Evolutionary conservation across 1,139 yeast genomes (phyloP).

Genomic region (Kodamaea fungicola): DNA sequence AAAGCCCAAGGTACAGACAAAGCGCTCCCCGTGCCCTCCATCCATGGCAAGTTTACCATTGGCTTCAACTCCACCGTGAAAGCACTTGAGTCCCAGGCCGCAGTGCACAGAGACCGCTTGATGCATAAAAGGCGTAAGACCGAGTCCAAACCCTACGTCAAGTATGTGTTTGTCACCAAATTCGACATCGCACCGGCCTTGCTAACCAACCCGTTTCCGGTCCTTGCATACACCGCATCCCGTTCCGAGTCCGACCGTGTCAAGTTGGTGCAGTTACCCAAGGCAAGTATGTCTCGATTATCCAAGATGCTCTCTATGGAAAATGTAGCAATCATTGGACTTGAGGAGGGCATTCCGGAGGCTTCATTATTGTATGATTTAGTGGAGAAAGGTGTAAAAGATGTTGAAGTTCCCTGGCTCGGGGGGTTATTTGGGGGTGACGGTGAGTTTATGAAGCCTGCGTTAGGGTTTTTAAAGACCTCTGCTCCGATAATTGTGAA

Average conservation of each 20-base stretch:
- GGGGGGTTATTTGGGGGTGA: constrained; percentile 22
- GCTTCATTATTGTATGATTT: constrained; percentile 29
- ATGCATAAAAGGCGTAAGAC: constrained; percentile 9
- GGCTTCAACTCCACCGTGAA: constrained; percentile 59
- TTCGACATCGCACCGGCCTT: constrained; percentile 49
- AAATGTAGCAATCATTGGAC: constrained; percentile 28
- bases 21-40: constrained; percentile 22
- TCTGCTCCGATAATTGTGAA: constrained; percentile 36
- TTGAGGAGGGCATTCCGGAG: constrained; percentile 19
- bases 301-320: constrained; percentile 29
- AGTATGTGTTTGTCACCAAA: constrained; percentile 53
- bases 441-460: constrained; percentile 24
- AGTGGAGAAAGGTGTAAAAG: constrained; percentile 29
- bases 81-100: constrained; percentile 48
- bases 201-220: constrained; percentile 51
- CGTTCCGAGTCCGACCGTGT: constrained; percentile 24
- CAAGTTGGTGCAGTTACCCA: constrained; percentile 54
- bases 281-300: constrained; percentile 37
- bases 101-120: constrained; percentile 12
- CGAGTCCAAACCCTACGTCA: constrained; percentile 15
- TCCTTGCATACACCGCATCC: constrained; percentile 46
- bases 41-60: constrained; percentile 24
- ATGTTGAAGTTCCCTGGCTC: constrained; percentile 47
- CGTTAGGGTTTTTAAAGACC: constrained; percentile 37
- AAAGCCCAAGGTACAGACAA: constrained; percentile 1